phyloP scores from a whole-genome alignment of 192 early-diverging fungal genomes.

The Coemansia sp. region DNA sequence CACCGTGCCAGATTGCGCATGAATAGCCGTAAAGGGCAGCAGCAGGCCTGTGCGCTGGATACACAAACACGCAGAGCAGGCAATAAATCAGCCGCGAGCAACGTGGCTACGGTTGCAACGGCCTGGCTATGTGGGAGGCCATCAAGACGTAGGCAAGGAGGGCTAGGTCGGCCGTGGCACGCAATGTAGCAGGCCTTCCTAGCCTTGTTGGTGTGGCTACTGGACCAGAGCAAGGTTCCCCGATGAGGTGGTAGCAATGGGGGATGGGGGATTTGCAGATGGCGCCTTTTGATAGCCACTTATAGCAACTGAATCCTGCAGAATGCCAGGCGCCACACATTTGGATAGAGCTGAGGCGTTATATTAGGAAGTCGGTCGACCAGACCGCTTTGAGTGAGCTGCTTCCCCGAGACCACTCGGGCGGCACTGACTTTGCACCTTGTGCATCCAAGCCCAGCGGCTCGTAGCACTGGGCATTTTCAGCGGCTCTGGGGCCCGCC shows the following conservation, averaged over 20 bases:
- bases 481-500: neutral
- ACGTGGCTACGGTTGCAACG: neutral
- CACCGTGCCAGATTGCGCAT: neutral
- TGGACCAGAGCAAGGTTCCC: neutral
- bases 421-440: neutral
- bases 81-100: neutral
- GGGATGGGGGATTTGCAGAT: neutral
- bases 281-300: neutral
- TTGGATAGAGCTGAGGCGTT: neutral
- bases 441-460: neutral
- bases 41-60: conserved; percentile 1
- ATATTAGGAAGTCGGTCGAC: neutral
- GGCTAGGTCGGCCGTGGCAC: neutral
- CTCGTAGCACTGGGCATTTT: neutral
- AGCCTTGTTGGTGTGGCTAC: neutral
- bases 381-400: neutral
- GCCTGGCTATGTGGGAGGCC: neutral
- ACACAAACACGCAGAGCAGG: neutral
- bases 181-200: neutral
- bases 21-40: neutral
- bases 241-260: neutral
- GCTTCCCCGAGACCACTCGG: neutral
- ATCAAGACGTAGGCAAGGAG: neutral
- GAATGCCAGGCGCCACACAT: neutral
- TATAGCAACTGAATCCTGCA: conserved; percentile 5